phyloP scores from a whole-genome alignment of 1,284 basidiomycete species.

The Rhodofomes roseus region DNA sequence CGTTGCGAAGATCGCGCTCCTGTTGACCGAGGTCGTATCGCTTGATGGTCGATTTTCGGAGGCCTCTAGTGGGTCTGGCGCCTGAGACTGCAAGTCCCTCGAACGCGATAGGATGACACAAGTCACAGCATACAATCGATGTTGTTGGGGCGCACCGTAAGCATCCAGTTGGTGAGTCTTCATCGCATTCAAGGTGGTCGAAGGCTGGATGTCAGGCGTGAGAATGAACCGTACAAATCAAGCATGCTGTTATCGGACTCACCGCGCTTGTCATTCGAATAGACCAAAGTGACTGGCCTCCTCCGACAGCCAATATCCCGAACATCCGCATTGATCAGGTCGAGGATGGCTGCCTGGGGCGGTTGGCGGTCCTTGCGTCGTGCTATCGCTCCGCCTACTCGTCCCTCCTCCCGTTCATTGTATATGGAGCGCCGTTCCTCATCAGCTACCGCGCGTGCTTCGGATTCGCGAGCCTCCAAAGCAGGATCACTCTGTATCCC shows the following conservation, averaged over 20 bases:
- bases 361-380: neutral
- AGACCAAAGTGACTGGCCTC: neutral
- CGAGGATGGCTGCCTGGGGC: neutral
- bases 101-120: constrained; percentile 5
- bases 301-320: neutral
- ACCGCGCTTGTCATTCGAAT: neutral
- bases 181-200: neutral
- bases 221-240: neutral
- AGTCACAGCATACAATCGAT: constrained; percentile 5
- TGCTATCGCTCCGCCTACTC: neutral
- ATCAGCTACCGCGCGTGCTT: too few species aligned
- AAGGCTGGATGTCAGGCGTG: neutral
- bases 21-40: neutral
- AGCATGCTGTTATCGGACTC: neutral
- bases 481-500: too few species aligned
- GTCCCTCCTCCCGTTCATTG: neutral
- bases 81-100: neutral
- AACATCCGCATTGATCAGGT: neutral
- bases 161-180: constrained; percentile 2
- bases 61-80: neutral
- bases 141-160: constrained; percentile 3
- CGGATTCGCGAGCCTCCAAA: too few species aligned
- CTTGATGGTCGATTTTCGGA: neutral
- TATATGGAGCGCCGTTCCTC: neutral
- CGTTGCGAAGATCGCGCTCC: neutral